phyloP scores from a whole-genome alignment of 352 stramenopile genomes.

The Phytophthora pistaciae region DNA sequence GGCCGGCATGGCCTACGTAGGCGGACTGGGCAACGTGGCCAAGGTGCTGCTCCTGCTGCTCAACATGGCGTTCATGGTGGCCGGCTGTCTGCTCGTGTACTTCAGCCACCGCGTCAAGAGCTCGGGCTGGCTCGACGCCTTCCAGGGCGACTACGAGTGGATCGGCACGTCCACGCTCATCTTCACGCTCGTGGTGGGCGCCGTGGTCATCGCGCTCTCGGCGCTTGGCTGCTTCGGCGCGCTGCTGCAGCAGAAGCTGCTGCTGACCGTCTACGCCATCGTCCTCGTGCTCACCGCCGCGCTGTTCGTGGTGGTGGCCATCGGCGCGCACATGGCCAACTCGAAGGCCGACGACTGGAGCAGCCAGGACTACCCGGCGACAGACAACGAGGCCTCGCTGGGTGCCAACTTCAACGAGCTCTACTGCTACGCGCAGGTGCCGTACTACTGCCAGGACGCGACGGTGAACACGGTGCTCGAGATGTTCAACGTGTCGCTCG shows the following conservation, averaged over 20 bases:
- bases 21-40: slow-evolving; percentile 69
- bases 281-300: slow-evolving; percentile 66
- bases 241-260: slow-evolving; percentile 68
- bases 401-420: slow-evolving; percentile 81
- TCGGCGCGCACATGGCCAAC: slow-evolving; percentile 65
- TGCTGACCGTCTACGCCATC: slow-evolving; percentile 76
- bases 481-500: slow-evolving; percentile 62
- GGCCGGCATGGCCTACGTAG: slow-evolving; percentile 53
- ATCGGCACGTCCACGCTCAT: slow-evolving; percentile 70
- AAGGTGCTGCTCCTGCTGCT: slow-evolving; percentile 85
- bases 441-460: slow-evolving; percentile 78
- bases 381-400: slow-evolving; percentile 54
- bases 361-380: slow-evolving; percentile 52
- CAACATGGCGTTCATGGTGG: slow-evolving; percentile 88
- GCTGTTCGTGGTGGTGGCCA: slow-evolving; percentile 73
- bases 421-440: slow-evolving; percentile 84
- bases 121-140: slow-evolving; percentile 79
- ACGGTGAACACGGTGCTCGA: slow-evolving; percentile 53
- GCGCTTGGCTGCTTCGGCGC: slow-evolving; percentile 79
- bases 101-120: slow-evolving; percentile 77
- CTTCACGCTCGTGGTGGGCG: slow-evolving; percentile 75
- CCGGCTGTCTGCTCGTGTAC: slow-evolving; percentile 80
- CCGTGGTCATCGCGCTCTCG: slow-evolving; percentile 70
- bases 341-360: slow-evolving; percentile 65
- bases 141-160: slow-evolving; percentile 75